phyloP scores from a whole-genome alignment of 2,329 filamentous ascomycete genomes.

The Akanthomyces lecanii region DNA sequence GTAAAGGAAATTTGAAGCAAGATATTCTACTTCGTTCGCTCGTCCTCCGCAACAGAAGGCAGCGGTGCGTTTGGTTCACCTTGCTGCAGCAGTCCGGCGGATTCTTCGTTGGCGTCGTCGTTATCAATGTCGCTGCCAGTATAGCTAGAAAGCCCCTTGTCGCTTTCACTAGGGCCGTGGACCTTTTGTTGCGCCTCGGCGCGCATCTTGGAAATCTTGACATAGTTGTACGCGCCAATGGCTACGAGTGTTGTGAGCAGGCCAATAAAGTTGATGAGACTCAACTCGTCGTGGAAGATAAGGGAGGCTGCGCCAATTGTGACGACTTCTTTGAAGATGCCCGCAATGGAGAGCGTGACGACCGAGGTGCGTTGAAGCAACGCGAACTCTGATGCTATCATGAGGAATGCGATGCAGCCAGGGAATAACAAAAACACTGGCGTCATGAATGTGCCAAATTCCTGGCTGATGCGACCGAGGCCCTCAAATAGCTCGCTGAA shows the following conservation, averaged over 20 bases:
- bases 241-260: conserved; percentile 83
- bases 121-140: conserved; percentile 40
- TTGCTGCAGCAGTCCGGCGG: conserved; percentile 41
- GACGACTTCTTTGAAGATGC: conserved; percentile 98
- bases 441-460: conserved; percentile 64
- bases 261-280: conserved; percentile 80
- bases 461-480: conserved; percentile 56
- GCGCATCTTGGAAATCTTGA: conserved; percentile 89
- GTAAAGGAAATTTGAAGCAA: neutral
- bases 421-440: conserved; percentile 81
- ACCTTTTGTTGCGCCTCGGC: conserved; percentile 60
- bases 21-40: neutral
- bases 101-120: conserved; percentile 42
- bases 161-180: conserved; percentile 37
- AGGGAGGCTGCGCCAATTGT: conserved; percentile 86
- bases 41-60: neutral
- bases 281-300: conserved; percentile 85
- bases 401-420: conserved; percentile 85
- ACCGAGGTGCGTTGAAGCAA: conserved; percentile 92
- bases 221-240: conserved; percentile 87
- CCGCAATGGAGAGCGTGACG: conserved; percentile 91
- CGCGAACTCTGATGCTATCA: conserved; percentile 96
- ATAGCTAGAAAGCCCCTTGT: conserved; percentile 31
- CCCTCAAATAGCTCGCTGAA: conserved; percentile 64
- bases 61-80: neutral